Base-by-base conservation (phyloP, 352 stramenopile genomes). In the Globisporangium parvum region DNA sequence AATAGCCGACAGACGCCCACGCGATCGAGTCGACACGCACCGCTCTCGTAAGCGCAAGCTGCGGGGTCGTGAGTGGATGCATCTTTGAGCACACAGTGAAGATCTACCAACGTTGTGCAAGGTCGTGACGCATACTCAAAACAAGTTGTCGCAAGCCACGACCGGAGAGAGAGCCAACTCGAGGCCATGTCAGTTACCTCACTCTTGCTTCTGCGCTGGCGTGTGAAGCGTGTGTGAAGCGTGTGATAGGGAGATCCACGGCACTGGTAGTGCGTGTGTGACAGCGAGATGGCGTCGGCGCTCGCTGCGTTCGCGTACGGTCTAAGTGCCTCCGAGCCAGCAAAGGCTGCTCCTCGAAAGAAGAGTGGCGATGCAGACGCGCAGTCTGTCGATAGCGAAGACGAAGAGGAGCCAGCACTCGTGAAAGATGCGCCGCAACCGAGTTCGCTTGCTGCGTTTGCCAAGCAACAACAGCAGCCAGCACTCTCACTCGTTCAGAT, bases 351-450 rank as follows among this genome's bases (percentile, higher is more conserved):
- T 3, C 10, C n/a, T 11, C 12, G 6, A 3, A 37, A 60, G 41
- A 3, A 26, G 20, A n/a, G n/a, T n/a, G 61, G 62, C 4, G 48
- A 41, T 6, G 68, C 70, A 0, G 70, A 73, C 53, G 69, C 71
- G 17, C 51, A 70, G 66, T 63, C 73, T 40, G 69, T 37, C 5
- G 66, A 69, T 4, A 77, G 67, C 23, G 55, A 57, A 37, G 56
- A 71, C 11, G 59, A 71, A 45, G 46, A 62, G 18, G 37, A 57
- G 46, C 6, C 15, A 0, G 28, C 18, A 10, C 6, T 2, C 20
- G 28, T 2, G 2, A n/a, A 69, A 60, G 23, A 48, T 10, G 15
- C 21, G 6, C 1, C 35, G 12, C 21, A 24, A 10, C 12, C 41
- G 31, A 48, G 10, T 11, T n/a, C 51, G 10, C 50, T 82, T 2